A percentile compares a stretch with the other conserved stretches of the same genome.
Conservation (phyloP, 495 filamentous ascomycete species). For the Paragyromitra xinjiangensis region DNA sequence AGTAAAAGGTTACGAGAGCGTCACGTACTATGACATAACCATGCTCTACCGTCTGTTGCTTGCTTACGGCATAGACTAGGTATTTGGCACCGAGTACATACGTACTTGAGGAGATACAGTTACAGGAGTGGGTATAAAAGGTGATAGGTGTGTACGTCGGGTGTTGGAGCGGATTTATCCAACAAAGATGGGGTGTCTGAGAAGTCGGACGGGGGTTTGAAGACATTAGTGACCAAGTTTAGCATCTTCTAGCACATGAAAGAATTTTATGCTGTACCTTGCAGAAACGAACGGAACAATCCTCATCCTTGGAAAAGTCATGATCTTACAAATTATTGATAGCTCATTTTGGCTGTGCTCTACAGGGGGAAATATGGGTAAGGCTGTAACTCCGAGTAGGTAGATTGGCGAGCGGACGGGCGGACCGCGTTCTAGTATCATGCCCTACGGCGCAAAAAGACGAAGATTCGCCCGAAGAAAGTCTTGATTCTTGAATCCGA, state of each 20-base stretch:
- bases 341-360: conserved; percentile 15
- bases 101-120: background rate
- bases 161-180: conserved; percentile 15
- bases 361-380: conserved; percentile 26
- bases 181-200: conserved; percentile 18
- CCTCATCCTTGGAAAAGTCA: conserved; percentile 13
- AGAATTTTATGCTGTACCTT: conserved; percentile 21
- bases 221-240: conserved; percentile 3
- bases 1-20: conserved; percentile 20
- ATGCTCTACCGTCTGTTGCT: background rate
- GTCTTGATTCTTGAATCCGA: conserved; percentile 5
- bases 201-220: background rate
- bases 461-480: background rate
- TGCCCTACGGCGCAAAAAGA: conserved; percentile 26
- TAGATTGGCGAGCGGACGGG: conserved; percentile 32
- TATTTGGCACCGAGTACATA: conserved; percentile 24
- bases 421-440: conserved; percentile 3
- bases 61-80: conserved; percentile 22
- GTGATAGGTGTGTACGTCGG: background rate
- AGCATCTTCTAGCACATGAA: conserved; percentile 34
- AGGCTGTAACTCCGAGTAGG: conserved; percentile 35
- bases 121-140: background rate
- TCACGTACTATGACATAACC: conserved; percentile 13
- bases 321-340: conserved; percentile 1
- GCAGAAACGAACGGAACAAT: conserved; percentile 27